These are phyloP conservation scores for Sphagnum fallax DNA, from an alignment of 228 moss, liverwort and hornwort genomes.

Conservation along the genomic window DNA sequence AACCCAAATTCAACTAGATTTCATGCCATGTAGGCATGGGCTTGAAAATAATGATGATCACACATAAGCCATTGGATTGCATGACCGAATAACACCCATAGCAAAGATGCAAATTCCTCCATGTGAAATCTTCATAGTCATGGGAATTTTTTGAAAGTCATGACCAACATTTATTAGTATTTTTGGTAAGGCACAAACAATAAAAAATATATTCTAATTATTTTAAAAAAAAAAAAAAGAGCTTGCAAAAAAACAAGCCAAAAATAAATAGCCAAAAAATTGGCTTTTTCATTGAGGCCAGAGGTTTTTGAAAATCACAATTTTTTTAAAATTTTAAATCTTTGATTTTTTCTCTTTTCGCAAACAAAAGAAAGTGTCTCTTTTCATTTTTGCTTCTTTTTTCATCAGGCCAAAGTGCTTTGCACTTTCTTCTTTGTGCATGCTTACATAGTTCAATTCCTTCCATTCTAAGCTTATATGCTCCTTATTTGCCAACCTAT, in stretches of 20 bases:
- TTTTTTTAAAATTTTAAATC: too few relatives aligned
- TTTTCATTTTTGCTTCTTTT: not conserved
- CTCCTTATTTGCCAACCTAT: not conserved
- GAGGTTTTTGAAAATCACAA: too few relatives aligned
- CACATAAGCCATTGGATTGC: not conserved
- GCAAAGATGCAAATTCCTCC: conserved; percentile 3
- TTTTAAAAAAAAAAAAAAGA: too few relatives aligned
- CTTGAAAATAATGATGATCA: not conserved
- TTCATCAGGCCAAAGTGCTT: not conserved
- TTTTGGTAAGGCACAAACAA: conserved; percentile 2
- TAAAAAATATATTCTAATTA: conserved; percentile 2
- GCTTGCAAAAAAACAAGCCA: too few relatives aligned
- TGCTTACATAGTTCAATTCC: not conserved
- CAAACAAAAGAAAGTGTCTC: not conserved
- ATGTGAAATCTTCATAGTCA: conserved; percentile 1
- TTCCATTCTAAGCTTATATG: not conserved
- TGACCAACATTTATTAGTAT: conserved; percentile 3
- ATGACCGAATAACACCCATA: not conserved
- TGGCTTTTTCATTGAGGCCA: too few relatives aligned
- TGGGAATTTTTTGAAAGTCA: conserved; percentile 8
- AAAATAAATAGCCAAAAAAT: too few relatives aligned
- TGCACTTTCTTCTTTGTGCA: not conserved
- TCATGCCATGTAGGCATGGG: not conserved
- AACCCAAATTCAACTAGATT: too few relatives aligned
- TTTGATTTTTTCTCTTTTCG: not conserved